Evolutionary conservation across 192 early-diverging fungal genomes (phyloP).

Genomic region (Cladochytrium replicatum): DNA sequence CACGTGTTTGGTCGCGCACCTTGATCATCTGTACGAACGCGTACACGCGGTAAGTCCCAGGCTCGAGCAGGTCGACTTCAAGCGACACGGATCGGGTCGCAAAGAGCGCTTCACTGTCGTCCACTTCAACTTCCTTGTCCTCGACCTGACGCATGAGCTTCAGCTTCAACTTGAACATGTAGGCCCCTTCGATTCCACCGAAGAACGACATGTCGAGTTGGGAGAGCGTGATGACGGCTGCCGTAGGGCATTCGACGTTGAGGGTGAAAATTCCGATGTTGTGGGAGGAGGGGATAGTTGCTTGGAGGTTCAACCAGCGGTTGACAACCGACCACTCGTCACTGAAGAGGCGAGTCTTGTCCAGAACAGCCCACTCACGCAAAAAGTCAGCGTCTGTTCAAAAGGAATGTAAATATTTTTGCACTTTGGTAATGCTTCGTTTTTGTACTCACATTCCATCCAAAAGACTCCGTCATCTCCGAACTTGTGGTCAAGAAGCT

Average conservation of each 20-base stretch:
- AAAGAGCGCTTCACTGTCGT: no score
- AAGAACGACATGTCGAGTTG: slow-evolving; percentile 21
- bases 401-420: slow-evolving; percentile 2
- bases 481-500: slow-evolving; percentile 15
- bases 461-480: slow-evolving; percentile 24
- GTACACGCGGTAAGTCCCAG: no score
- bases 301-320: slow-evolving; percentile 6
- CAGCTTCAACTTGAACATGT: no score
- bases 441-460: slow-evolving; percentile 21
- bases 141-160: no score
- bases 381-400: slow-evolving; percentile 19
- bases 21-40: no score
- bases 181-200: slow-evolving; percentile 4
- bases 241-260: not conserved
- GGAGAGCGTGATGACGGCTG: slow-evolving; percentile 11
- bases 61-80: no score
- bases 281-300: slow-evolving; percentile 7
- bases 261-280: slow-evolving; percentile 6
- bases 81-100: no score
- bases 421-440: not conserved
- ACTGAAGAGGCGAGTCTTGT: slow-evolving; percentile 15
- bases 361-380: slow-evolving; percentile 10
- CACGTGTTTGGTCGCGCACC: no score
- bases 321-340: slow-evolving; percentile 11
- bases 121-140: no score